Conservation (phyloP, 768 basidiomycete genomes). For the Naganishia vishniacii region DNA sequence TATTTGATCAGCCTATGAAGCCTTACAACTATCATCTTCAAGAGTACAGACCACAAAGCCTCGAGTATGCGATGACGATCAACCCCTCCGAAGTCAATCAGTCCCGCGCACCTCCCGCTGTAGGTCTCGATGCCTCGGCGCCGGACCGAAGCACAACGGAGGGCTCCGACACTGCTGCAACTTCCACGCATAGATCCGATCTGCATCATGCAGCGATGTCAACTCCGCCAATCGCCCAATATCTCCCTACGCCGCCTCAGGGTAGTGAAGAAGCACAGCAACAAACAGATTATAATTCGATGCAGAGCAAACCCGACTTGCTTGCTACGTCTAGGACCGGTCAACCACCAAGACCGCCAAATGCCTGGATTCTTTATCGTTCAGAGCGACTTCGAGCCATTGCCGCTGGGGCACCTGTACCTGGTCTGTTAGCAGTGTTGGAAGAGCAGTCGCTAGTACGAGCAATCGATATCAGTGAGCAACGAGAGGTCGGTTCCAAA, state of each 20-base stretch:
- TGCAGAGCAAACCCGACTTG: background rate
- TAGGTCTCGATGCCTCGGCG: background rate
- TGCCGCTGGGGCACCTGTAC: conserved; percentile 33
- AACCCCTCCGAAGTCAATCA: background rate
- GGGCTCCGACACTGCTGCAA: no score
- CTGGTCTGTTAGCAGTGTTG: conserved; percentile 27
- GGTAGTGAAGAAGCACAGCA: no score
- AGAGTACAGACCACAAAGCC: background rate
- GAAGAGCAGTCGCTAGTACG: conserved; percentile 2
- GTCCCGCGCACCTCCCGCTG: background rate
- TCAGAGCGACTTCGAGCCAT: conserved; percentile 57
- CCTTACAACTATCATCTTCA: background rate
- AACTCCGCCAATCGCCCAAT: no score
- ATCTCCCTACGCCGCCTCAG: no score
- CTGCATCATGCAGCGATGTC: no score
- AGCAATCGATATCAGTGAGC: conserved; percentile 21
- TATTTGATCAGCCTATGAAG: background rate
- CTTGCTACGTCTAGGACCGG: background rate
- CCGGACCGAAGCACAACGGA: no score
- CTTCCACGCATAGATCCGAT: no score
- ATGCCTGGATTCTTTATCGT: conserved; percentile 78
- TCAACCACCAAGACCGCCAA: conserved; percentile 57
- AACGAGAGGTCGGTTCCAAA: conserved; percentile 21
- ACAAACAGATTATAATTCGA: no score
- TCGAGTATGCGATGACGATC: background rate